A percentile compares a stretch with the other conserved stretches of the same genome.
phyloP scores from a whole-genome alignment of 2,329 filamentous ascomycete species.

The Epichloe coenophiala region DNA sequence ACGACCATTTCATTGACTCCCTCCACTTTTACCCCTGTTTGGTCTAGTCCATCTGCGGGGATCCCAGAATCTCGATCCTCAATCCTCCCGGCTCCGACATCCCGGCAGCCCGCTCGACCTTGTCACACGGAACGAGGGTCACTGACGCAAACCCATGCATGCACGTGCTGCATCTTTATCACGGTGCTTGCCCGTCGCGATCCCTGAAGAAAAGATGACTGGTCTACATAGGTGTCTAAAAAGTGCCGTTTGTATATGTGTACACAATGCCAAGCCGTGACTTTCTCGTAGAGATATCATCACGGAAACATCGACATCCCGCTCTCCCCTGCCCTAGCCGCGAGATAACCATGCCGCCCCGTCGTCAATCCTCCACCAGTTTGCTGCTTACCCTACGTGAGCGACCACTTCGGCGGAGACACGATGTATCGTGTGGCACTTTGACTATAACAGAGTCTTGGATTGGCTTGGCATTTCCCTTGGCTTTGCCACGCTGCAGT shows the following conservation, averaged over 20 bases:
- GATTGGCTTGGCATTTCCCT: constrained; percentile 4
- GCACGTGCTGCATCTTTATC: not conserved
- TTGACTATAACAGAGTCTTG: not conserved
- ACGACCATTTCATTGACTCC: no score
- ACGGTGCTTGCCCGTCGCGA: no score
- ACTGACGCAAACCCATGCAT: not conserved
- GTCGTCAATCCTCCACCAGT: constrained; percentile 10
- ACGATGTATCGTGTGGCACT: not conserved
- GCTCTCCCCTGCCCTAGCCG: no score
- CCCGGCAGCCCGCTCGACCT: no score
- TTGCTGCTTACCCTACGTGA: constrained; percentile 20
- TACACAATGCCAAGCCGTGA: not conserved
- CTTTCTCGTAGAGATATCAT: not conserved
- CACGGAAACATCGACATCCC: not conserved
- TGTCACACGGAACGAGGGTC: no score
- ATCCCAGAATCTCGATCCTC: not conserved
- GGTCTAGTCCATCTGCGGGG: not conserved
- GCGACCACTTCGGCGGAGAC: constrained; percentile 22
- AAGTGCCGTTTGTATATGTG: not conserved
- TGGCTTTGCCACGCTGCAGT: constrained; percentile 3
- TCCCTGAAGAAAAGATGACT: no score
- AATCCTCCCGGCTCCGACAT: not conserved
- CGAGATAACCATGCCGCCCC: no score
- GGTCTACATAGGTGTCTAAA: no score
- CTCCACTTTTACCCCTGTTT: no score